Conservation (phyloP, 2,329 filamentous ascomycete species). For the Pyrenophora tritici-repentis region DNA sequence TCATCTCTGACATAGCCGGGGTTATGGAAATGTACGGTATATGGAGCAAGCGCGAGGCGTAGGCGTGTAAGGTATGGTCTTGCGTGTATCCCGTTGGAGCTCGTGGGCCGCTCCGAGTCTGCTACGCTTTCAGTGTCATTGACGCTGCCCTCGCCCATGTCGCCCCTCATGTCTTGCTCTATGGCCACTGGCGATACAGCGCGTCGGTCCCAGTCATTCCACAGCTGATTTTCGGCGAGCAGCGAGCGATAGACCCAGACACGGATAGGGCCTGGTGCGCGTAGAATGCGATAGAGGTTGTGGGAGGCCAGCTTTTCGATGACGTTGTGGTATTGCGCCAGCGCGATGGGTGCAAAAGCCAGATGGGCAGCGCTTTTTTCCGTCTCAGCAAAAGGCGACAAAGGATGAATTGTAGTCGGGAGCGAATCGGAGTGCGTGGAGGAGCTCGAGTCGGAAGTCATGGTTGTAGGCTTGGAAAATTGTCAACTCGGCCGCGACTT, state of each 20-base stretch:
- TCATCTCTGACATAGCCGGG: slow-evolving; percentile 64
- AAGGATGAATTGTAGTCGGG: background rate
- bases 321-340: slow-evolving; percentile 33
- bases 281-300: slow-evolving; percentile 32
- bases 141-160: slow-evolving; percentile 9
- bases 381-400: slow-evolving; percentile 9
- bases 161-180: slow-evolving; percentile 7
- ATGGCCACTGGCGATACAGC: background rate
- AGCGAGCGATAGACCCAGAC: slow-evolving; percentile 34
- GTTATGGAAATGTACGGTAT: slow-evolving; percentile 63
- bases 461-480: slow-evolving; percentile 11
- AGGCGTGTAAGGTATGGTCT: slow-evolving; percentile 51
- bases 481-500: slow-evolving; percentile 1
- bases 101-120: slow-evolving; percentile 22
- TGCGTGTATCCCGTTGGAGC: slow-evolving; percentile 14
- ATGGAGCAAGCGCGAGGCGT: slow-evolving; percentile 54
- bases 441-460: slow-evolving; percentile 14
- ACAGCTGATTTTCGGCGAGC: slow-evolving; percentile 27
- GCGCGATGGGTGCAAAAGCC: slow-evolving; percentile 27
- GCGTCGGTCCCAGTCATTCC: slow-evolving; percentile 26
- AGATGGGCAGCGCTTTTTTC: slow-evolving; percentile 12
- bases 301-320: slow-evolving; percentile 29
- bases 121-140: slow-evolving; percentile 17
- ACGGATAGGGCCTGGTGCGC: slow-evolving; percentile 33
- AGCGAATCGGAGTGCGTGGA: slow-evolving; percentile 12